Conservation (phyloP, 306 rosid genomes). For the Hippophae rhamnoides region DNA sequence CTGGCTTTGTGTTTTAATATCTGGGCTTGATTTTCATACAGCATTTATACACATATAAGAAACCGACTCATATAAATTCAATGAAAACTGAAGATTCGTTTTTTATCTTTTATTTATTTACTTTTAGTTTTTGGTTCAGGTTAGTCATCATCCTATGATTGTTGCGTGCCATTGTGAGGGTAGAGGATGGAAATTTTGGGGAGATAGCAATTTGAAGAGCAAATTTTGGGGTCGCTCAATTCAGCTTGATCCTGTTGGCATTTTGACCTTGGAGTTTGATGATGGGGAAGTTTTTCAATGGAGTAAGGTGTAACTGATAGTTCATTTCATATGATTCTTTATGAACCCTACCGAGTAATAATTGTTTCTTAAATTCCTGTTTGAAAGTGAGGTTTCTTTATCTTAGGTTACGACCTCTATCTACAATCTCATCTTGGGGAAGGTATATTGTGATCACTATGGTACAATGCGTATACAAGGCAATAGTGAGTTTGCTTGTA, state of each 20-base stretch:
- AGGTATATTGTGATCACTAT: slow-evolving; percentile 93
- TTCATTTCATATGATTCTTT: slow-evolving; percentile 16
- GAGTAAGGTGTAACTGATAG: slow-evolving; percentile 62
- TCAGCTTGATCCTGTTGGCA: slow-evolving; percentile 95
- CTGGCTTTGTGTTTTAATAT: too few species aligned
- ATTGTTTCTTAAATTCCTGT: slow-evolving; percentile 16
- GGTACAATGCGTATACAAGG: slow-evolving; percentile 97
- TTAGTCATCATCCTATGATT: slow-evolving; percentile 97
- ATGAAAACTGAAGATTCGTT: too few species aligned
- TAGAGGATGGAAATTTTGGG: slow-evolving; percentile 94
- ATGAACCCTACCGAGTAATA: not conserved
- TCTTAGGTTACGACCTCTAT: slow-evolving; percentile 91
- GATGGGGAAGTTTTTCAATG: slow-evolving; percentile 94
- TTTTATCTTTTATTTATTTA: slow-evolving; percentile 3
- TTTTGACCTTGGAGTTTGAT: slow-evolving; percentile 82
- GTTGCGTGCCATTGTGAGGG: slow-evolving; percentile 99
- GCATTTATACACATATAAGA: too few species aligned
- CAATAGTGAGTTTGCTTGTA: slow-evolving; percentile 69
- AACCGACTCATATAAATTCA: too few species aligned
- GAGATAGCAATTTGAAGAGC: slow-evolving; percentile 96
- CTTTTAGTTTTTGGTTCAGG: slow-evolving; percentile 49
- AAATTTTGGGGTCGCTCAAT: slow-evolving; percentile 99
- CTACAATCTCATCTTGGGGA: slow-evolving; percentile 95
- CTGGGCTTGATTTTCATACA: too few species aligned
- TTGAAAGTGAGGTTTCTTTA: slow-evolving; percentile 17